Evolutionary conservation across 1,139 yeast species (phyloP).

Genomic region (Tardiomyces depauwii): DNA sequence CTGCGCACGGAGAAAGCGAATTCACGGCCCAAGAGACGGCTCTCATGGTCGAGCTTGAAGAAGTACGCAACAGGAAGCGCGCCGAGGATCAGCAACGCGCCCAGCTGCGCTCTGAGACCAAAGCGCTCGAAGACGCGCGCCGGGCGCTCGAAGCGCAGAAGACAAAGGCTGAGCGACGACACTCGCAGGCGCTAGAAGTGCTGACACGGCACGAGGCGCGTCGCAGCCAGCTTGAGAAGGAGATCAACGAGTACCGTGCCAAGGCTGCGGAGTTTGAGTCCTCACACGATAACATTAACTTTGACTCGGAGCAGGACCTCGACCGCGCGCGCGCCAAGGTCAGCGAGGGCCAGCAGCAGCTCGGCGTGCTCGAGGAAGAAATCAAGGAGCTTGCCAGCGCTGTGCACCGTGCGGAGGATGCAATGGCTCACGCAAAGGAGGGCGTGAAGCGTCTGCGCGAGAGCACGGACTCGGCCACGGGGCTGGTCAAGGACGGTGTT

Average conservation of each 20-base stretch:
- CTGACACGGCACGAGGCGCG: slow-evolving; percentile 11
- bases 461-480: slow-evolving; percentile 1
- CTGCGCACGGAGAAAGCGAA: slow-evolving; percentile 30
- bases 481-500: slow-evolving; percentile 8
- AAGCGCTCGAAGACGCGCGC: slow-evolving; percentile 34
- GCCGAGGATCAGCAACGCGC: slow-evolving; percentile 40
- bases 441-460: slow-evolving; percentile 1
- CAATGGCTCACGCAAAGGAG: slow-evolving; percentile 4
- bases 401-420: slow-evolving; percentile 11
- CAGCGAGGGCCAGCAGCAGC: slow-evolving; percentile 13
- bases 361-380: slow-evolving; percentile 31
- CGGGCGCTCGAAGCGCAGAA: slow-evolving; percentile 28
- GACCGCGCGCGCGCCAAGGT: not conserved
- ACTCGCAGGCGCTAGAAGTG: slow-evolving; percentile 15
- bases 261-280: slow-evolving; percentile 2
- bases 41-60: slow-evolving; percentile 30
- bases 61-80: slow-evolving; percentile 33
- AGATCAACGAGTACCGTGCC: slow-evolving; percentile 10
- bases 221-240: slow-evolving; percentile 11
- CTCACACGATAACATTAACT: not conserved
- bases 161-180: slow-evolving; percentile 19
- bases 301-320: slow-evolving; percentile 1
- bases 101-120: slow-evolving; percentile 37
- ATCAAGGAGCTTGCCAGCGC: slow-evolving; percentile 21
- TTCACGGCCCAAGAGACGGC: slow-evolving; percentile 31